Conservation (phyloP, 1,139 yeast genomes). For the Magnusiomyces fungicola region DNA sequence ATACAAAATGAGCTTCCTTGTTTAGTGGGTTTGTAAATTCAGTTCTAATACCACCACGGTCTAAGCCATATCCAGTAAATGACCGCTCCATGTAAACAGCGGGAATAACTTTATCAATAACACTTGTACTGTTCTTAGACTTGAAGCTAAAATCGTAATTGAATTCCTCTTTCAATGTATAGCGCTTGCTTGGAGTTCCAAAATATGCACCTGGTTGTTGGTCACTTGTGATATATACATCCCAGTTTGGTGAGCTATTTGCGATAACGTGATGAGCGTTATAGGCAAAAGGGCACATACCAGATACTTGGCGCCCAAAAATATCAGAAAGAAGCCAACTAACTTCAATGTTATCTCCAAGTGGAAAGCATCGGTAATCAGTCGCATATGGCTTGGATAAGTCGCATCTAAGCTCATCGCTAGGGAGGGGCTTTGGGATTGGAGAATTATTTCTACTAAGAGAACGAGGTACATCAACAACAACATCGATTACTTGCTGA, state of each 20-base stretch:
- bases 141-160: constrained; percentile 35
- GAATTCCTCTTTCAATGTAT: constrained; percentile 22
- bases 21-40: constrained; percentile 53
- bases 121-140: constrained; percentile 30
- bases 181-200: constrained; percentile 13
- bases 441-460: constrained; percentile 57
- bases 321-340: constrained; percentile 55
- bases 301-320: constrained; percentile 61
- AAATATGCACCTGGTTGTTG: constrained; percentile 10
- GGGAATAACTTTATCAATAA: constrained; percentile 39
- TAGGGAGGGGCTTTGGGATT: constrained; percentile 73
- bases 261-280: constrained; percentile 23
- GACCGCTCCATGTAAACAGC: constrained; percentile 78
- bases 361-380: constrained; percentile 71
- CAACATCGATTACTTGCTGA: constrained; percentile 67
- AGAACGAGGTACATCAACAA: constrained; percentile 64
- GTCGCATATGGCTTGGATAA: constrained; percentile 45
- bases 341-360: constrained; percentile 45
- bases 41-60: constrained; percentile 80
- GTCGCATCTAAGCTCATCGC: constrained; percentile 67
- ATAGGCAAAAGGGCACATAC: constrained; percentile 48
- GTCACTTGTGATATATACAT: constrained; percentile 12
- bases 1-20: constrained; percentile 45
- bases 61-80: constrained; percentile 86
- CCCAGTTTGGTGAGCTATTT: constrained; percentile 27